Percentiles rank a stretch among this genome's conserved stretches.
phyloP scores from a whole-genome alignment of 495 filamentous ascomycete species.

The Immersiella caudata region DNA sequence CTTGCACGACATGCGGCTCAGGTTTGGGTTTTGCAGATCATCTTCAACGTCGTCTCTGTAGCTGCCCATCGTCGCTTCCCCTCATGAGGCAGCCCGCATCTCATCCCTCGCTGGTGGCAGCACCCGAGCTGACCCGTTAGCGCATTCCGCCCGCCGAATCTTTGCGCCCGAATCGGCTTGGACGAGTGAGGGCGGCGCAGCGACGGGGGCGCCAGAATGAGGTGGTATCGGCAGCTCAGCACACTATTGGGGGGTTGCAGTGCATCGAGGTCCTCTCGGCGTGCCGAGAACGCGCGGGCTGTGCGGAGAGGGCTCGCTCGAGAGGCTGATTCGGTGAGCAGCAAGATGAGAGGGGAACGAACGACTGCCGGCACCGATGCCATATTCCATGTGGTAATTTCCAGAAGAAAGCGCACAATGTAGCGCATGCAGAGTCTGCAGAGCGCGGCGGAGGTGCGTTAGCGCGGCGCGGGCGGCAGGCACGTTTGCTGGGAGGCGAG shows the following conservation, averaged over 20 bases:
- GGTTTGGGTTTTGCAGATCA: neutral
- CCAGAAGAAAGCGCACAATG: neutral
- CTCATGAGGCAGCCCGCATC: neutral
- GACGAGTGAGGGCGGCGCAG: slow-evolving; percentile 7
- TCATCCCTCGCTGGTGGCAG: neutral
- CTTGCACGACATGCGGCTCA: neutral
- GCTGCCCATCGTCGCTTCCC: neutral
- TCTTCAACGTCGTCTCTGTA: neutral
- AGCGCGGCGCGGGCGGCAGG: neutral
- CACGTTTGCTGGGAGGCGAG: neutral
- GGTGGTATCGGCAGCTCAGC: slow-evolving; percentile 10
- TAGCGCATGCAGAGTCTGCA: neutral
- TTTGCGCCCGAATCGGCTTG: slow-evolving; percentile 3
- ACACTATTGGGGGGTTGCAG: slow-evolving; percentile 14
- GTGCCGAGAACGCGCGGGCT: slow-evolving; percentile 2
- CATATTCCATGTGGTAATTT: neutral
- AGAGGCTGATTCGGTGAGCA: neutral
- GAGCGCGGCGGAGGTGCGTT: neutral
- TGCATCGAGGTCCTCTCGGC: neutral
- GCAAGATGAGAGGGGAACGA: neutral
- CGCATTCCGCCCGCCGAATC: neutral
- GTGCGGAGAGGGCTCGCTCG: slow-evolving; percentile 2
- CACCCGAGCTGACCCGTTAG: neutral
- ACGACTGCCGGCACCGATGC: neutral
- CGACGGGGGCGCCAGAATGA: neutral